Conservation (phyloP, 345 rosid genomes). For the Gossypioides kirkii region DNA sequence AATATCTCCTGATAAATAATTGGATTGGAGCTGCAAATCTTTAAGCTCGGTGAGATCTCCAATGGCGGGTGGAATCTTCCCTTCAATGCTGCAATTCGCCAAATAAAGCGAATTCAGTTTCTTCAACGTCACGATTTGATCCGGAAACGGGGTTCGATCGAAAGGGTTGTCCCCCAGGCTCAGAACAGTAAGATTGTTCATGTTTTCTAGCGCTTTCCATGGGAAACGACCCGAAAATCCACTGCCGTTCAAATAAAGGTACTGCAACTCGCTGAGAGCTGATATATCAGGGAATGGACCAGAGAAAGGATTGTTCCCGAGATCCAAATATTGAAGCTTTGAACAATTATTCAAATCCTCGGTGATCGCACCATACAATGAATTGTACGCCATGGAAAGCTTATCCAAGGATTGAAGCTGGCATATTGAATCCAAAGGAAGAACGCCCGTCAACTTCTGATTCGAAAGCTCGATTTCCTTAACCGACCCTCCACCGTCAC, state of each 20-base stretch:
- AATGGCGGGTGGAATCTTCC: conserved; percentile 53
- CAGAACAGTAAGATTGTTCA: conserved; percentile 41
- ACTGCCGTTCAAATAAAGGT: conserved; percentile 50
- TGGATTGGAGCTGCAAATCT: conserved; percentile 52
- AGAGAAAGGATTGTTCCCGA: conserved; percentile 61
- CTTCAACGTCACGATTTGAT: conserved; percentile 35
- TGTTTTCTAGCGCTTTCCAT: conserved; percentile 56
- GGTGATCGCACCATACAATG: conserved; percentile 36
- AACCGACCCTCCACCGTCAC: conserved; percentile 40
- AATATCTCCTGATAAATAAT: conserved; percentile 45
- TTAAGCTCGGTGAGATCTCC: conserved; percentile 53
- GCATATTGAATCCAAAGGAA: conserved; percentile 54
- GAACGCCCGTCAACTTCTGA: conserved; percentile 34
- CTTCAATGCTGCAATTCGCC: conserved; percentile 56
- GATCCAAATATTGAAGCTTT: conserved; percentile 55
- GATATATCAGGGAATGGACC: conserved; percentile 65
- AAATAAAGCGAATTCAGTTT: conserved; percentile 59
- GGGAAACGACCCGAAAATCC: conserved; percentile 69
- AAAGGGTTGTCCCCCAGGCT: conserved; percentile 71
- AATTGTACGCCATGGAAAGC: conserved; percentile 69
- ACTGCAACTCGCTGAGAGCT: conserved; percentile 40
- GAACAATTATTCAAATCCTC: conserved; percentile 44
- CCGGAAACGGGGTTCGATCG: conserved; percentile 43
- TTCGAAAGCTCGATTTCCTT: conserved; percentile 63
- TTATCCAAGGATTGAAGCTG: conserved; percentile 48